Evolutionary conservation across 2,329 filamentous ascomycete species (phyloP).

Genomic region (Trichoderma lentiforme): DNA sequence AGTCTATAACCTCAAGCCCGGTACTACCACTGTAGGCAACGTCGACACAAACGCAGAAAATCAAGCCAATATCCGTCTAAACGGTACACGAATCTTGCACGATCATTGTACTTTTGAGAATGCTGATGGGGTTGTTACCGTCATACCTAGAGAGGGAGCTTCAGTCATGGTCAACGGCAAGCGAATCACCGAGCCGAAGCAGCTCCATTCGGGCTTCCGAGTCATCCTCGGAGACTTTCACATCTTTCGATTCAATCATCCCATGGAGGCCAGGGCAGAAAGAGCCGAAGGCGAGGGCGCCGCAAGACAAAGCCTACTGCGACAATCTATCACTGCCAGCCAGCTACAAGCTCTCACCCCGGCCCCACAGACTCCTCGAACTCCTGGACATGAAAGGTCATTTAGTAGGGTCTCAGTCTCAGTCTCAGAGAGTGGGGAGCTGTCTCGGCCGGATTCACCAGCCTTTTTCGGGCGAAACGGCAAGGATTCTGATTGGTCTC

Average conservation of each 20-base stretch:
- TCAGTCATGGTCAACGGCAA: slow-evolving; percentile 98
- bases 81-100: slow-evolving; percentile 86
- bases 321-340: slow-evolving; percentile 71
- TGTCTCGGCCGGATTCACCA: slow-evolving; percentile 74
- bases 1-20: slow-evolving; percentile 96
- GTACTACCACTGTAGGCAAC: slow-evolving; percentile 90
- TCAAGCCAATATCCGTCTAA: slow-evolving; percentile 85
- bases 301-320: slow-evolving; percentile 65
- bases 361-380: slow-evolving; percentile 54
- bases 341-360: slow-evolving; percentile 51
- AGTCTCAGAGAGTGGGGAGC: slow-evolving; percentile 73
- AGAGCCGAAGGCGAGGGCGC: slow-evolving; percentile 65
- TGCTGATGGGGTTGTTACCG: slow-evolving; percentile 81
- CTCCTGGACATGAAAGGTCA: slow-evolving; percentile 66
- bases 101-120: slow-evolving; percentile 96
- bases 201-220: slow-evolving; percentile 86
- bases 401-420: slow-evolving; percentile 79
- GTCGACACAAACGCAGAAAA: slow-evolving; percentile 74
- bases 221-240: slow-evolving; percentile 98
- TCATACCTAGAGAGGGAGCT: slow-evolving; percentile 85
- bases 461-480: slow-evolving; percentile 61
- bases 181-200: slow-evolving; percentile 78
- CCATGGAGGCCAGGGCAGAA: slow-evolving; percentile 90
- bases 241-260: slow-evolving; percentile 98
- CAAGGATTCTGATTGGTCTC: slow-evolving; percentile 89